A percentile compares a stretch with the other conserved stretches of the same genome.
phyloP scores from a whole-genome alignment of 768 basidiomycete species.

The Mycena venus region DNA sequence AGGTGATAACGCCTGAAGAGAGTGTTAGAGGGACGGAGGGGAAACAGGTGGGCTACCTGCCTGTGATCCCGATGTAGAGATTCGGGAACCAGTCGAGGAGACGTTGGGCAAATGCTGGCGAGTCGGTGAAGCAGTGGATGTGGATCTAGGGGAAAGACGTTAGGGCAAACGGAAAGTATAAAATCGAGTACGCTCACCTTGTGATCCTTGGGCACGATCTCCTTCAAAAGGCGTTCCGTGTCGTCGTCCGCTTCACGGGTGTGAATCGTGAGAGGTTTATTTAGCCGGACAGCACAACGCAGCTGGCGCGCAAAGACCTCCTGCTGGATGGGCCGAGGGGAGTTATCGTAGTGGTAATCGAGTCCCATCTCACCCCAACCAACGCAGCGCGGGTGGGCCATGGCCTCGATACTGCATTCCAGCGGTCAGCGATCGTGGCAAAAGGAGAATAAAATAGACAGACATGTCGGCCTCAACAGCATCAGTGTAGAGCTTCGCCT shows the following conservation, averaged over 20 bases:
- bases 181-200: too few species aligned
- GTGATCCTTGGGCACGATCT: constrained; percentile 79
- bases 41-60: constrained; percentile 69
- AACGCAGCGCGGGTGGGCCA: constrained; percentile 85
- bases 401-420: constrained; percentile 72
- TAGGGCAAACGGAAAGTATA: too few species aligned
- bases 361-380: constrained; percentile 93
- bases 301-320: constrained; percentile 79
- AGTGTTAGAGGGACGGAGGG: constrained; percentile 68
- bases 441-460: constrained; percentile 36
- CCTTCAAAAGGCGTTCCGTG: constrained; percentile 82
- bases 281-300: constrained; percentile 71
- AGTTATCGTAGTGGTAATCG: constrained; percentile 88
- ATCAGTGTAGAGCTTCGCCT: constrained; percentile 78
- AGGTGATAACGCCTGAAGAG: too few species aligned
- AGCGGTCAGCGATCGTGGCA: background rate
- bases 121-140: constrained; percentile 90
- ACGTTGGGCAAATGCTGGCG: constrained; percentile 78
- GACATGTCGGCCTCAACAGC: constrained; percentile 79
- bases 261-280: constrained; percentile 88
- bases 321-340: constrained; percentile 78
- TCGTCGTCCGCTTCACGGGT: constrained; percentile 90
- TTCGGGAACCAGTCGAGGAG: constrained; percentile 85
- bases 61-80: constrained; percentile 87
- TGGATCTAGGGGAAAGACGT: constrained; percentile 71